Evolutionary conservation across 345 rosid genomes (phyloP), one percentile per base, ranked within the genome.

Genomic region (Acer negundo): DNA sequence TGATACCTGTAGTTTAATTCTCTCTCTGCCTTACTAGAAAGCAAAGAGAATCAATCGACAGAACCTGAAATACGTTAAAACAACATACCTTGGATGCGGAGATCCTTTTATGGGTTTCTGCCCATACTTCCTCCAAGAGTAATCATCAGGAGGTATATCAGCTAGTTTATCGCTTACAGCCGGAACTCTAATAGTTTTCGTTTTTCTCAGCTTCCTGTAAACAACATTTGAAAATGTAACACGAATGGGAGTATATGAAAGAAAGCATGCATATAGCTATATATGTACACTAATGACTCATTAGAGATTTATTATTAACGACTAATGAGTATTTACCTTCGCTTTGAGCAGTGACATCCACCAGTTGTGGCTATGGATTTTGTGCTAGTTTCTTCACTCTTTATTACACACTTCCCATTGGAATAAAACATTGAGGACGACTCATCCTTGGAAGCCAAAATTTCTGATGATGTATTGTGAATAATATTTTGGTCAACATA

Each of bases 101-200:
- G 85, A 84, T 66, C 87, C 85, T 75, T 86, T 86, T 13, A 84
- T 84, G 1, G 85, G 84, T 53, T 80, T 84, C 77, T 84, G 82
- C 38, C 89, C 84, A 42, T 84, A 80, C 73, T 82, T 83, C 70
- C 85, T 78, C 89, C 87, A 84, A 3, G 84, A 66, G 38, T 73
- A 44, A 51, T 82, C 84, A 67, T 86, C 85, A 17, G 81, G 72
- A 12, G 89, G 78, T 69, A 86, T 73, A 49, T 75, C 89, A 40
- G 84, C 78, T 38, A 58, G 24, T 24, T 82, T 84, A 65, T 72
- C 69, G 66, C 85, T 80, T 19, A 63, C 13, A 6, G 78, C 85
- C 2, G 87, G 84, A n/a, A 84, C 85, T 28, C 75, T 38, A 67
- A 80, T 20, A 13, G 61, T 78, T 78, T 77, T 86, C 82, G 63